Base-by-base conservation (phyloP, 2,329 filamentous ascomycete species). In the Aspergillus aculeatus region DNA sequence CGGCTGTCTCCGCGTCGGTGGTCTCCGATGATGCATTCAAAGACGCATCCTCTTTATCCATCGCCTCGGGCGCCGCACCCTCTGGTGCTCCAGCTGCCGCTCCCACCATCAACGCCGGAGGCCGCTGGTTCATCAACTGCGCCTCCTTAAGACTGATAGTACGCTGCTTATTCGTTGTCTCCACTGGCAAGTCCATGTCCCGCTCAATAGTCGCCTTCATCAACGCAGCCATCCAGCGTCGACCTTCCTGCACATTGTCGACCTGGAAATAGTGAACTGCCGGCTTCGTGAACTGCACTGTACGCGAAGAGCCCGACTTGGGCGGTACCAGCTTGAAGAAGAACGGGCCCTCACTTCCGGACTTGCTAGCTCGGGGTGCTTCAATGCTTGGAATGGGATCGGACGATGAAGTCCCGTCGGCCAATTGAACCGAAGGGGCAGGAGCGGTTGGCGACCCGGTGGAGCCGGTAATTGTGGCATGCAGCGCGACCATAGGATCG, bases 171-270 rank as follows among this genome's bases (percentile, higher is more conserved):
- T 98, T 98, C 3, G 92, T 96, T 3, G 91, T 95, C 21, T 91
- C 92, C 61, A 96, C 88, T 10, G 89, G 86, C 62, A 89, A 85
- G 4, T 85, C 85, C 69, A 86, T 79, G 67, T 99, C 95, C 62
- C 94, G 89, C 72, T 98, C 94, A 68, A 99, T 99, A 1, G 95
- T 99, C 11, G 95, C 95, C 79, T 99, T 99, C 91, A 99, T 96
- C 54, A 99, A 80, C 5, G 95, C 95, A 4, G 92, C 95, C 95
- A 99, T 99, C 95, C 95, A 99, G 47, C 96, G 80, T 12, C 95
- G 87, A 16, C 95, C 95, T 71, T 95, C 87, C 68, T 91, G 87
- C 60, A 97, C 81, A 68, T 90, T 96, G 55, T 96, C 93, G 23
- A 97, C 92, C 5, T 96, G 95, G 75, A 99, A 99, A 75, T 97